Evolutionary conservation across 2,329 filamentous ascomycete genomes (phyloP), one percentile per base, ranked within the genome.

Genomic region (Claviceps humidiphila): DNA sequence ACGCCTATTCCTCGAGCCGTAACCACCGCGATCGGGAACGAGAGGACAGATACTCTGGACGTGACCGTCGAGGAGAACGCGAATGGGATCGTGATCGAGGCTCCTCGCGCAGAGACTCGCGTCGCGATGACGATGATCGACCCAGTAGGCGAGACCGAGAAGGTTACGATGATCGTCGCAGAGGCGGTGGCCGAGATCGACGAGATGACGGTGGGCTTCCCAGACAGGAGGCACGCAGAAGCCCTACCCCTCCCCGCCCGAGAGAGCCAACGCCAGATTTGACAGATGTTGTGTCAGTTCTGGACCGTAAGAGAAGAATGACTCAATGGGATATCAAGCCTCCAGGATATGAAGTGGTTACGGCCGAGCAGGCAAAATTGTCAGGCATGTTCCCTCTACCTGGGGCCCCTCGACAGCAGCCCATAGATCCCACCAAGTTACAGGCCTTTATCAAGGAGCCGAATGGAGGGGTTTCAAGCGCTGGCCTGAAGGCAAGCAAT

Each of bases 281-380:
- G 64, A 94, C 90, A 55, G 82, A 94, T 62, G 74, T 94, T 54
- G 75, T 85, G n/a, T 80, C 89, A 4, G 76, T 99, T 54, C 74
- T 89, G 57, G 84, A 91, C 63, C 84, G 91, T 61, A 93, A 90
- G 75, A 85, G 94, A 60, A 85, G 93, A 54, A 74, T 98, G 75
- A 97, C 90, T 39, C 94, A 98, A 69, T 99, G 93, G 93, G 94
- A 99, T 67, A 96, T 98, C 68, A 98, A 98, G 72, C 93, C 93
- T 5, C 88, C 89, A 16, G 91, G 93, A 45, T 99, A 99, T 64
- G 94, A 98, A 65, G 95, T 93, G 68, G 91, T 99, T 58, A 96
- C 93, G 2, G 89, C 93, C 22, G 94, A 98, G 69, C 94, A 98
- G 68, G 94, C 93, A 49, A 99, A 99, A 74, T 78, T 98, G 45